Conservation (phyloP, 208 protist genomes). For the Acanthamoeba triangularis region DNA sequence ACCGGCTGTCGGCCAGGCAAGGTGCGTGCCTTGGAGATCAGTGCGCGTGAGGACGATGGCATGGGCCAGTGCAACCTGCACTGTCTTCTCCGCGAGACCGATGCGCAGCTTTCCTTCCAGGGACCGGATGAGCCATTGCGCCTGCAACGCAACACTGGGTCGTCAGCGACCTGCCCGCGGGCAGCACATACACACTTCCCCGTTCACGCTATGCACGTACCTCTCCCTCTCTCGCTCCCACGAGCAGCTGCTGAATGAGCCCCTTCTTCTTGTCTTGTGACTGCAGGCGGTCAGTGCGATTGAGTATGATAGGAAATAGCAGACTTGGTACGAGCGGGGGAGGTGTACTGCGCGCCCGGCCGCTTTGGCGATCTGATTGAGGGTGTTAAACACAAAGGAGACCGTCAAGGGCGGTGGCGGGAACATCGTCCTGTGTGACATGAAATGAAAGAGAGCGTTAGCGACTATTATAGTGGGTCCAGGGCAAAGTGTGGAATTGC, state of each 20-base stretch:
- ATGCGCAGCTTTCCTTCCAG: constrained; percentile 97
- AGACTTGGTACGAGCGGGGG: not conserved
- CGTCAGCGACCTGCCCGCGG: not conserved
- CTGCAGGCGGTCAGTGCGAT: constrained; percentile 21
- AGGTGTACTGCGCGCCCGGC: constrained; percentile 92
- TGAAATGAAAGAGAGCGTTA: not conserved
- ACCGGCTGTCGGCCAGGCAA: not conserved
- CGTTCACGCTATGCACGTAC: not conserved
- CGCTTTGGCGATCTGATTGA: constrained; percentile 95
- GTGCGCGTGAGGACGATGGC: constrained; percentile 51
- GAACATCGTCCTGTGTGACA: constrained; percentile 92
- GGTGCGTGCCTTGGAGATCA: not conserved
- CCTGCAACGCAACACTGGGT: not conserved
- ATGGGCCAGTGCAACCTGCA: constrained; percentile 95
- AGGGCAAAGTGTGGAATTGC: not conserved
- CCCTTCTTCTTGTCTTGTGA: constrained; percentile 93
- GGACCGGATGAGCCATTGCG: constrained; percentile 97
- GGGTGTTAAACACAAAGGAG: constrained; percentile 93
- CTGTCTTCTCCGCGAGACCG: constrained; percentile 97
- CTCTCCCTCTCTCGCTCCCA: constrained; percentile 95
- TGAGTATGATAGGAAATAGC: not conserved
- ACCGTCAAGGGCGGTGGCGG: constrained; percentile 95
- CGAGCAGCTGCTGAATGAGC: constrained; percentile 96
- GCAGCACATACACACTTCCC: too few species aligned
- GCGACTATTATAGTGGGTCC: not conserved